Conservation (phyloP, 2,329 filamentous ascomycete genomes). For the Elsinoe perseae region DNA sequence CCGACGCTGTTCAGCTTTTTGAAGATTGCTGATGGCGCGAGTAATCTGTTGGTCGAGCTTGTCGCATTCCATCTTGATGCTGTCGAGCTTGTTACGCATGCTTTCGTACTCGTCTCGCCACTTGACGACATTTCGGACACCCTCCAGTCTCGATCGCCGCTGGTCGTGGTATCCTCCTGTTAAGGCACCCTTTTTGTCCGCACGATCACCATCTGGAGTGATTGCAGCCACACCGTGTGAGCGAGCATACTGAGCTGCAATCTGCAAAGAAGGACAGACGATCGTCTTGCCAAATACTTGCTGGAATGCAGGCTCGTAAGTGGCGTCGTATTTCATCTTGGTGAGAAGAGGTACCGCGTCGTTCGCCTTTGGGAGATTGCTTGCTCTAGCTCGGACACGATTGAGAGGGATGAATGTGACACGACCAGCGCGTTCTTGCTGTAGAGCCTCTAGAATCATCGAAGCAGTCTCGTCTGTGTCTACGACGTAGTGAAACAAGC, state of each 20-base stretch:
- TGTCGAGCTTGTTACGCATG: constrained; percentile 54
- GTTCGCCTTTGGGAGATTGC: constrained; percentile 71
- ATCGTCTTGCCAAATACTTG: constrained; percentile 95
- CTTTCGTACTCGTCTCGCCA: constrained; percentile 68
- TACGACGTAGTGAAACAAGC: constrained; percentile 92
- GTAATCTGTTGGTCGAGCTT: constrained; percentile 84
- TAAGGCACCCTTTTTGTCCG: constrained; percentile 89
- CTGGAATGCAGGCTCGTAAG: constrained; percentile 77
- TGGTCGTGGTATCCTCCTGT: constrained; percentile 91
- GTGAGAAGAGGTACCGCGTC: constrained; percentile 82
- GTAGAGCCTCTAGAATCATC: constrained; percentile 68
- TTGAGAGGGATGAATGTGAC: constrained; percentile 94
- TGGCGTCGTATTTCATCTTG: constrained; percentile 70
- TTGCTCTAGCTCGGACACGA: constrained; percentile 60
- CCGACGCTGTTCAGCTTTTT: constrained; percentile 72
- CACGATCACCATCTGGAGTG: constrained; percentile 87
- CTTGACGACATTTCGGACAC: constrained; percentile 65
- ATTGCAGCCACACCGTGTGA: constrained; percentile 89
- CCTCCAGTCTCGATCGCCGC: constrained; percentile 76
- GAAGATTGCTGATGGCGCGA: constrained; percentile 69
- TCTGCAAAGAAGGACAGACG: constrained; percentile 79
- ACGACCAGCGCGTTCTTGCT: constrained; percentile 71
- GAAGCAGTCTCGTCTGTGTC: constrained; percentile 85
- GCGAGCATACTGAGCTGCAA: constrained; percentile 84
- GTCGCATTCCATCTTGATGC: constrained; percentile 64